Base-by-base conservation (phyloP, 2,329 filamentous ascomycete species). In the Fusarium goolgardi region DNA sequence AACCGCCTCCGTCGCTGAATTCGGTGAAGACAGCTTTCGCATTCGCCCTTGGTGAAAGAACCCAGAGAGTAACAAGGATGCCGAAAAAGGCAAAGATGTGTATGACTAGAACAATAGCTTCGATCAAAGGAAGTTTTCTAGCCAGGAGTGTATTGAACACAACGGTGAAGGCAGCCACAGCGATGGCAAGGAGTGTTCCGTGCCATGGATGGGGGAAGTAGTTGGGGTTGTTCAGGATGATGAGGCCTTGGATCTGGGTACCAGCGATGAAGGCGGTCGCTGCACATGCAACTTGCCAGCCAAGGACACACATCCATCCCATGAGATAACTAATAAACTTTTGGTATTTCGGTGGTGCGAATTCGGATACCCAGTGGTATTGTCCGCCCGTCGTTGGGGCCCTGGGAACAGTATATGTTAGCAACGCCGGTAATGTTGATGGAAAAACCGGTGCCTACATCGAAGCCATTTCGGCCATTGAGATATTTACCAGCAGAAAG, bases 341-440 rank as follows among this genome's bases (percentile, higher is more conserved):
- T 66, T 87, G 84, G 52, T 81, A 78, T 43, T 76, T 74, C 0
- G 74, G 76, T 0, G 84, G 82, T 1, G 84, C 81, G 61, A 86
- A 86, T 51, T 86, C 84, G 2, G 81, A 85, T 2, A 86, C 84
- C 85, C 84, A 87, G 66, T 86, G 84, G 63, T 87, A 88, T 67
- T 88, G 85, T 2, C 86, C 86, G 23, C 86, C 85, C 9, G 82
- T 81, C 0, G 84, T 88, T 0, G 86, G 86, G 4, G 85, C 84
- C 70, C 70, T 72, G 21, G 4, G 21, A 21, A 21, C 21, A 21
- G 21, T 21, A 21, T 21, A 21, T 21, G 21, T 21, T 21, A 21
- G 21, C 4, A 21, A 21, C 21, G 21, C 21, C 4, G 21, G 21
- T 4, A n/a, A n/a, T n/a, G 21, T 21, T 21, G 21, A 21, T 21